Evolutionary conservation across 2,329 filamentous ascomycete species (phyloP), one percentile per base, ranked within the genome.

Genomic region (Acephala macrosclerotiorum): DNA sequence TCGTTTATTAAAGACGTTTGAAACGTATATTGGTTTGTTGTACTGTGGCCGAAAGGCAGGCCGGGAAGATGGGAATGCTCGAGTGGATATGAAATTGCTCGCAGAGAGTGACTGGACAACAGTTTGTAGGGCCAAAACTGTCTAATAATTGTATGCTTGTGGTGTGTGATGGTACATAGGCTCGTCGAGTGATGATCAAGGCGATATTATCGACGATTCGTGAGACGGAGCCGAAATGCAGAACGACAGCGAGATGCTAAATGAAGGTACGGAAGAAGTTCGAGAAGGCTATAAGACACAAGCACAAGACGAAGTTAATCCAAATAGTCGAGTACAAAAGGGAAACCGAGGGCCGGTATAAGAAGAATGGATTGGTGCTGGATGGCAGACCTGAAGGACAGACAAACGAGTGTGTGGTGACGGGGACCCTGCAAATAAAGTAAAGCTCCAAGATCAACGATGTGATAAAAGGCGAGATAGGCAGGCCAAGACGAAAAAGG

Each of bases 91-190:
- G 53, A 71, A 71, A 67, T 42, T 58, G 57, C 45, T 65, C 61
- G 38, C 64, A 78, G 74, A 72, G 77, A 79, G 74, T 75, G 77
- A 77, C 74, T 76, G 73, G 70, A 75, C 74, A 73, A 74, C 75
- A 74, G 75, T 73, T 75, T 74, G 70, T 62, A 66, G 40, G 59
- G 59, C 29, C 67, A 71, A 75, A 70, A 72, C 72, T 76, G 73
- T 77, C 75, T 77, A 75, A 72, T 75, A 75, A 64, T 64, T 68
- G 70, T 72, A 70, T 55, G 61, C 40, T 64, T 68, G 70, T 60
- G 63, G 59, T 63, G 56, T 71, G 66, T 77, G 73, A 75, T 76
- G 74, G 75, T 76, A 76, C 73, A 76, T 75, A 70, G 65, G 65
- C 68, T 73, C 60, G 67, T 68, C 60, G 63, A 64, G 51, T 49